These are phyloP conservation scores for Austroboletus eburneus DNA, from an alignment of 768 basidiomycete species.

Conservation along the genomic window DNA sequence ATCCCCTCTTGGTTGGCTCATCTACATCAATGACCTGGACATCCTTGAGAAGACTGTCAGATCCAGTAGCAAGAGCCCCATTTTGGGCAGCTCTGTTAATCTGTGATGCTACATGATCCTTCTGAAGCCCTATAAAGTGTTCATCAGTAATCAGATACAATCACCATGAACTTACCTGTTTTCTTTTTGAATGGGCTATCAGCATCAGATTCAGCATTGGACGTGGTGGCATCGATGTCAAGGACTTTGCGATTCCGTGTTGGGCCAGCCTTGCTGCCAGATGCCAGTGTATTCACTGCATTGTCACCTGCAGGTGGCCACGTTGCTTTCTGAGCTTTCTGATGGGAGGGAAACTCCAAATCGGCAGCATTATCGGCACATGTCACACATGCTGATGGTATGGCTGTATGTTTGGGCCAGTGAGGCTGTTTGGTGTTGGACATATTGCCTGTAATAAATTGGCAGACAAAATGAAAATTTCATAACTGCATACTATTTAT, in stretches of 20 bases:
- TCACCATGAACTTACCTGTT: not conserved
- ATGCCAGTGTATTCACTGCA: not conserved
- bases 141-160: not conserved
- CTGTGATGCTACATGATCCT: not conserved
- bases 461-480: too few species aligned
- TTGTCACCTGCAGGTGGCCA: conserved; percentile 4
- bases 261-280: not conserved
- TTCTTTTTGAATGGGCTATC: not conserved
- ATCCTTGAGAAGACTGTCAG: not conserved
- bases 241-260: not conserved
- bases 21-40: not conserved
- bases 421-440: not conserved
- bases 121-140: not conserved
- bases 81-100: not conserved
- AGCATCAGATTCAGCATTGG: not conserved
- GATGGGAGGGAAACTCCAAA: not conserved
- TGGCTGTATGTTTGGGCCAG: not conserved
- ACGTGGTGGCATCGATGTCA: not conserved
- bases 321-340: not conserved
- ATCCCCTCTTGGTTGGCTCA: not conserved
- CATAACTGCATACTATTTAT: conserved; percentile 2
- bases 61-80: not conserved
- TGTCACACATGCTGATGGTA: not conserved
- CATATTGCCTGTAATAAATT: not conserved
- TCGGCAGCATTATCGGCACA: conserved; percentile 1